Evolutionary conservation across 768 basidiomycete genomes (phyloP).

Genomic region (Peribolospora baueri): DNA sequence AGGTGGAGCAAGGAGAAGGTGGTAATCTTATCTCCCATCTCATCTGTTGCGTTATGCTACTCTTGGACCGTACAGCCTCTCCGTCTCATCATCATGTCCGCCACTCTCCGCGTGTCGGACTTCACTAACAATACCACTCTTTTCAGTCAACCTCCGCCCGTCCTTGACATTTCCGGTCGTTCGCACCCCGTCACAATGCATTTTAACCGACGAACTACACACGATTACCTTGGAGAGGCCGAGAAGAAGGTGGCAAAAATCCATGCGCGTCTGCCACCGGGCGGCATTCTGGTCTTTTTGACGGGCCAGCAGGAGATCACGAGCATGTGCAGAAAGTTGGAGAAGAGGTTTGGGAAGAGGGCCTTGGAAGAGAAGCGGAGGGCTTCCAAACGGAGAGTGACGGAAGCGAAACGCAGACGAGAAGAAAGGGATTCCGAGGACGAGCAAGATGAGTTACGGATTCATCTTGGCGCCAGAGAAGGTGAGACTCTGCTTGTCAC

Average conservation of each 20-base stretch:
- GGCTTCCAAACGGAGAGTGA: background rate
- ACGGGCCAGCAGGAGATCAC: conserved; percentile 91
- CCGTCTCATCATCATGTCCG: conserved; percentile 93
- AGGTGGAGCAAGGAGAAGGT: background rate
- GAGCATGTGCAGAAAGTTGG: conserved; percentile 56
- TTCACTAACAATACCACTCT: conserved; percentile 65
- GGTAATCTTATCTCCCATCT: conserved; percentile 2
- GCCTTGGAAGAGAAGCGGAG: conserved; percentile 26
- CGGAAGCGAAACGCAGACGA: conserved; percentile 5
- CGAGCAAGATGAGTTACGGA: background rate
- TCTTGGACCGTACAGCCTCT: conserved; percentile 33
- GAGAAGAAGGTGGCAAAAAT: conserved; percentile 78
- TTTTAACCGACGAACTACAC: conserved; percentile 59
- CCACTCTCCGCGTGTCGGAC: conserved; percentile 77
- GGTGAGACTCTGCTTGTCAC: background rate
- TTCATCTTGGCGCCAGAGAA: background rate
- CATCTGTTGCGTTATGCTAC: background rate
- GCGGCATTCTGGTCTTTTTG: conserved; percentile 77
- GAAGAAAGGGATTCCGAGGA: conserved; percentile 1
- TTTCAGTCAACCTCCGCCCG: conserved; percentile 64
- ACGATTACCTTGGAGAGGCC: conserved; percentile 75
- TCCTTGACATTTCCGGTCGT: conserved; percentile 66
- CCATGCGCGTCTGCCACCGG: conserved; percentile 69
- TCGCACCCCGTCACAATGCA: conserved; percentile 90
- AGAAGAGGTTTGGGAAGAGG: conserved; percentile 46